Evolutionary conservation across 2,329 filamentous ascomycete species (phyloP).

Genomic region (Drechslerella stenobrocha): DNA sequence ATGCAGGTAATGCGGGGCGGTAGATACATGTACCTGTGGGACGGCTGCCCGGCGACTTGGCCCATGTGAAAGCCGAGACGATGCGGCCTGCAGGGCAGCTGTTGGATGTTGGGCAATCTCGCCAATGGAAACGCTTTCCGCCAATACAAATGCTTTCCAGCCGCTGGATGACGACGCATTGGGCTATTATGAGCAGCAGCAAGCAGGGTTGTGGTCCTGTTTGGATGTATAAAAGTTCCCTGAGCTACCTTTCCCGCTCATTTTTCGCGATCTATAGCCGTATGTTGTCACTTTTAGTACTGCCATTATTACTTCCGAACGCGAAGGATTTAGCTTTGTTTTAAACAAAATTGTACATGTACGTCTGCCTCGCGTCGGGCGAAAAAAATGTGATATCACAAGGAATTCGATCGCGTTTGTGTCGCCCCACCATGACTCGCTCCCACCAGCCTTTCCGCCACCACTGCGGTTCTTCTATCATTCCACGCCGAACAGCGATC

Average conservation of each 20-base stretch:
- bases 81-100: constrained; percentile 1
- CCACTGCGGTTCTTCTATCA: too few species aligned
- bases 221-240: neutral
- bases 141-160: neutral
- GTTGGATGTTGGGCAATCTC: neutral
- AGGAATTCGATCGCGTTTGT: constrained; percentile 7
- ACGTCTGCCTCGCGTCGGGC: too few species aligned
- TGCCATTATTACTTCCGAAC: too few species aligned
- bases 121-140: constrained; percentile 12
- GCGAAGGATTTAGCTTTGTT: too few species aligned
- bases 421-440: constrained; percentile 34
- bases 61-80: neutral
- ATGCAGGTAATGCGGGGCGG: neutral
- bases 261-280: neutral
- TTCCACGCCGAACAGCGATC: too few species aligned
- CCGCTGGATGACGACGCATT: neutral
- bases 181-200: neutral
- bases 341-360: too few species aligned
- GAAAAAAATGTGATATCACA: constrained; percentile 35
- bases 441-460: too few species aligned
- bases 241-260: neutral
- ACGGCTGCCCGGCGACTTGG: neutral
- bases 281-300: too few species aligned
- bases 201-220: neutral
- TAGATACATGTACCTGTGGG: neutral